Evolutionary conservation across 257 asterid genomes (phyloP), one percentile per base, ranked within the genome.

Genomic region (Nicotiana attenuata): DNA sequence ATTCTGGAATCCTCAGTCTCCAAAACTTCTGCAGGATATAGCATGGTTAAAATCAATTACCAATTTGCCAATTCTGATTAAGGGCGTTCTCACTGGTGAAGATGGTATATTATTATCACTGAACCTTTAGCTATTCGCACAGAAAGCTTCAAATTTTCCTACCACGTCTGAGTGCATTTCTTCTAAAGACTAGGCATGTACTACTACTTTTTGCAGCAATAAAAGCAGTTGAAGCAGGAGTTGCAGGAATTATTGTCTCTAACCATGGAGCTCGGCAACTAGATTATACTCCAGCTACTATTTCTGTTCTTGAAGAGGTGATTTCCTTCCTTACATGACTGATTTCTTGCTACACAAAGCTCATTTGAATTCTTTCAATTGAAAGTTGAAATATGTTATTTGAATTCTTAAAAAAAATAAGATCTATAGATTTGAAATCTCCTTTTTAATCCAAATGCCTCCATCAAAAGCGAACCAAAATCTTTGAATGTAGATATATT

Each of bases 231-330:
- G 93, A 92, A 85, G 94, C 82, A 75, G 94, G 93, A 59, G 90
- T 87, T 63, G 88, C 87, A 15, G 93, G 94, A 61, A 87, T 92
- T 15, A 57, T 92, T 10, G 90, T 92, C 55, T 90, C 97, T 45
- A 92, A 92, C 81, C 97, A 90, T 81, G 97, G 97, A 66, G 94
- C 87, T 76, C 92, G 94, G 52, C 97, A 92, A 85, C 85, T 90
- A 16, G 94, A 92, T 79, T 83, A 86, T 78, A 55, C 88, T 81
- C 97, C 97, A 10, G 90, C 94, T 76, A 92, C 90, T 53, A 90
- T 92, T 82, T 77, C 85, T 53, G 97, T 87, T 68, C 87, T 92
- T n/a, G 97, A 92, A 87, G 97, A 90, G 97, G 94, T 87, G 65
- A 52, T 20, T 61, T 52, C 47, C 29, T 45, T 20, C 52, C 15